Evolutionary conservation across 345 rosid genomes (phyloP).

Genomic region (Turritis glabra): DNA sequence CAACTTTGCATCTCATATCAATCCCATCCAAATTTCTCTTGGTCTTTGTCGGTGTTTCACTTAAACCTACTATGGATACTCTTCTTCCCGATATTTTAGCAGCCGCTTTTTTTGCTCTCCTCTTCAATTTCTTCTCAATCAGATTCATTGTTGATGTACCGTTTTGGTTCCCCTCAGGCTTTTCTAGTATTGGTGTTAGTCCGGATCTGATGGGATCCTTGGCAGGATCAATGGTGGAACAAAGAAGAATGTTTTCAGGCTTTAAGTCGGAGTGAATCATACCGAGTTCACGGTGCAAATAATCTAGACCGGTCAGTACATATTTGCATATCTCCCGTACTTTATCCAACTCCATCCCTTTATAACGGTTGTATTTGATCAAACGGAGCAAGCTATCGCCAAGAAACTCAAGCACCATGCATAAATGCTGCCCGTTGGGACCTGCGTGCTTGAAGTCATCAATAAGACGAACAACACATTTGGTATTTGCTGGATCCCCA

Average conservation of each 20-base stretch:
- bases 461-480: slow-evolving; percentile 66
- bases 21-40: slow-evolving; percentile 70
- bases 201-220: slow-evolving; percentile 85
- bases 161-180: slow-evolving; percentile 70
- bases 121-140: slow-evolving; percentile 86
- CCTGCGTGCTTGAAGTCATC: slow-evolving; percentile 90
- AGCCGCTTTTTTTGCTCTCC: slow-evolving; percentile 84
- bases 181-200: slow-evolving; percentile 69
- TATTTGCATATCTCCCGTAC: slow-evolving; percentile 94
- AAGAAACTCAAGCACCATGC: slow-evolving; percentile 97
- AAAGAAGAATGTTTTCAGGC: slow-evolving; percentile 91
- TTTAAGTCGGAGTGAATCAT: slow-evolving; percentile 84
- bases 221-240: slow-evolving; percentile 79
- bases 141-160: slow-evolving; percentile 65
- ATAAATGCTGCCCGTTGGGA: slow-evolving; percentile 92
- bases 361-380: slow-evolving; percentile 75
- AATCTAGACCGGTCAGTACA: slow-evolving; percentile 77
- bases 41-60: slow-evolving; percentile 38
- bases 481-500: slow-evolving; percentile 64
- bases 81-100: slow-evolving; percentile 80
- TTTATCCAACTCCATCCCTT: slow-evolving; percentile 67
- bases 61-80: slow-evolving; percentile 62
- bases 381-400: slow-evolving; percentile 90
- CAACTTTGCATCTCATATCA: slow-evolving; percentile 87
- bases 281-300: slow-evolving; percentile 84